Evolutionary conservation across 148 eudicot genomes (phyloP), one percentile per base, ranked within the genome.

Genomic region (Nepenthes gracilis): DNA sequence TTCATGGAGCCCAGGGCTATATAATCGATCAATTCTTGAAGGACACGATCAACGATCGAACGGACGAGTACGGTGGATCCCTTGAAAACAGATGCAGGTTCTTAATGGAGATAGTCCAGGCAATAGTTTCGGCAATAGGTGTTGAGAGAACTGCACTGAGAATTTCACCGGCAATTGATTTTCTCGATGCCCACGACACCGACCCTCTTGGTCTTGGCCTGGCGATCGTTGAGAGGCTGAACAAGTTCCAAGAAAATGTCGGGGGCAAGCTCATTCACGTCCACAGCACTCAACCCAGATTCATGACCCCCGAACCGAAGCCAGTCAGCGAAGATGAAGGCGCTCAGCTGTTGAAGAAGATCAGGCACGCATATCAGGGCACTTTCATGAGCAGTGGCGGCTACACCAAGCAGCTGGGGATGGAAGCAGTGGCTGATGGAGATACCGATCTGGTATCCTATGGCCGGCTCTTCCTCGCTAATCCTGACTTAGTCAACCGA

Each of bases 381-480:
- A 73, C 75, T 54, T 85, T 91, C 64, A 77, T 87, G 62, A 66
- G 80, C 47, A 90, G 92, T 49, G 97, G 95, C 34, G 95, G 92
- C 32, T 85, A 68, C 67, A 83, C 82, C 1, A 70, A 75, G 52
- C 76, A 79, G 45, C 78, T 79, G 1, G 95, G 92, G 47, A 76
- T 83, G 43, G 75, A 88, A 35, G 86, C 84, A 33, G 66, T 91
- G 54, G 86, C 78, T 13, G 57, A 69, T 54, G 96, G 90, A 2
- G 87, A 92, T 51, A 88, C 90, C 37, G 96, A 85, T 72, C 76
- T 92, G 64, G 84, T 88, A 47, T 84, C 96, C 0, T 91, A 72
- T 63, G 96, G 97, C 1, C 72, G 96, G 4, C 64, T 74, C 37
- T 87, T 91, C 57, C 74, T 87, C 45, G 70, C 96, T 0, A 91